A percentile compares a stretch with the other conserved stretches of the same genome.
Evolutionary conservation across 1,139 yeast genomes (phyloP).

Genomic region (Geotrichum citri-aurantii): DNA sequence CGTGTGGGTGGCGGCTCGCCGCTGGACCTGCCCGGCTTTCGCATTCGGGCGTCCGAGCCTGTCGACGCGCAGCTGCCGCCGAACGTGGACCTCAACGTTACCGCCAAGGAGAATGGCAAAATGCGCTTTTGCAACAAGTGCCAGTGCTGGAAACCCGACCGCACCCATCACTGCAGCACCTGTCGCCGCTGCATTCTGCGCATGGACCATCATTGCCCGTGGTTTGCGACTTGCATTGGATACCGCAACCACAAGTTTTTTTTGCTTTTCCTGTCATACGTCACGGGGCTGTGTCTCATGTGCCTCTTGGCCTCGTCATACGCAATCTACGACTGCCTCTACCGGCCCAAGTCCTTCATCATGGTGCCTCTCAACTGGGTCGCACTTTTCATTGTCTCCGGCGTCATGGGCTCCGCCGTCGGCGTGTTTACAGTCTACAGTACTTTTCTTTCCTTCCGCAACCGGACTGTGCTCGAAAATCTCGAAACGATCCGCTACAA

Average conservation of each 20-base stretch:
- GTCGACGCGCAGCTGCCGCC: constrained; percentile 37
- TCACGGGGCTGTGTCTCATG: constrained; percentile 45
- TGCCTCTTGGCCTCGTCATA: constrained; percentile 40
- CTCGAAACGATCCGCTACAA: constrained; percentile 55
- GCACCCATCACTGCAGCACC: constrained; percentile 45
- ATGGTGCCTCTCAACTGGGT: constrained; percentile 57
- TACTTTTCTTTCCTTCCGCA: constrained; percentile 51
- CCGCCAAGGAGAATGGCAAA: constrained; percentile 43
- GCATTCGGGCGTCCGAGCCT: constrained; percentile 22
- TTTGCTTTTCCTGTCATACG: constrained; percentile 63
- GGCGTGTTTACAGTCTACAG: constrained; percentile 55
- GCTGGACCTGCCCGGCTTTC: constrained; percentile 34
- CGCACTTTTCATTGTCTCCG: constrained; percentile 51
- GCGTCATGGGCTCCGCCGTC: constrained; percentile 61
- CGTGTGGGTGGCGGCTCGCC: constrained; percentile 50
- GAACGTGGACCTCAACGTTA: constrained; percentile 34
- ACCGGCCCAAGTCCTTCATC: constrained; percentile 25
- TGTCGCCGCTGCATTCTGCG: constrained; percentile 37
- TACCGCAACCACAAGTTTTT: constrained; percentile 72
- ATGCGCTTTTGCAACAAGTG: constrained; percentile 68
- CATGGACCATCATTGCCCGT: constrained; percentile 88
- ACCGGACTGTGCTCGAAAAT: constrained; percentile 78
- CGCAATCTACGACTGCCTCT: constrained; percentile 32
- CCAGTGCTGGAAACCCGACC: constrained; percentile 84
- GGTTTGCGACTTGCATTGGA: constrained; percentile 92